Base-by-base conservation (phyloP, 768 basidiomycete genomes). In the Asterophora lycoperdoides region DNA sequence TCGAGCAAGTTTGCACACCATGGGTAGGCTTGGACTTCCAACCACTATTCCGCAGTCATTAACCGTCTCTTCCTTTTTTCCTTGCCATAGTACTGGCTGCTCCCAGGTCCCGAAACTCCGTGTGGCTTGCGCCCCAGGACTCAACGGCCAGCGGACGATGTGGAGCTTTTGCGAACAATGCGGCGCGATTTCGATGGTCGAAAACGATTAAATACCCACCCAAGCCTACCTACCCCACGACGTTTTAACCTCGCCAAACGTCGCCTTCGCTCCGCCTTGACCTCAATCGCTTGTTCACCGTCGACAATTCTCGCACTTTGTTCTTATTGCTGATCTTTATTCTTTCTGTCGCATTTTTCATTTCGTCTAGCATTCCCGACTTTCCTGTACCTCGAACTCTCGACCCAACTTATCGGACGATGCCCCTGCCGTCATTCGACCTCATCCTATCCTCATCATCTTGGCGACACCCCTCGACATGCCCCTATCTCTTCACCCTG, bases 161-260 rank as follows among this genome's bases (percentile, higher is more conserved):
- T 91, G 89, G 89, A 84, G 82, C 60, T 84, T 86, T 64, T 91
- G 89, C 66, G 88, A 89, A 75, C 77, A 89, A 71, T 91, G 89
- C 64, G 89, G 89, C 66, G 84, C 89, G 49, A 89, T 91, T 65
- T 87, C 87, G 54, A 89, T 89, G 83, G 84, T 91, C 68, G 84
- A 89, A 62, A 76, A 75, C 67, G 83, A 86, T 66, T 84, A 69
- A 71, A 28, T 6, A 6, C 19, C 35, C n/a, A 28, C 45, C 32
- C n/a, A n/a, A n/a, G n/a, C n/a, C n/a, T n/a, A n/a, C n/a, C n/a
- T n/a, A 2, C 35, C 23, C 33, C 30, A 26, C 14, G 9, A 41
- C 36, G 8, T 13, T 23, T 23, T 19, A 19, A 28, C 28, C 41
- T 30, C 26, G 34, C 29, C 32, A 26, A 30, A 47, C 34, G 18